Evolutionary conservation across 2,329 filamentous ascomycete species (phyloP), one percentile per base, ranked within the genome.

Genomic region (Mariannaea sp.): DNA sequence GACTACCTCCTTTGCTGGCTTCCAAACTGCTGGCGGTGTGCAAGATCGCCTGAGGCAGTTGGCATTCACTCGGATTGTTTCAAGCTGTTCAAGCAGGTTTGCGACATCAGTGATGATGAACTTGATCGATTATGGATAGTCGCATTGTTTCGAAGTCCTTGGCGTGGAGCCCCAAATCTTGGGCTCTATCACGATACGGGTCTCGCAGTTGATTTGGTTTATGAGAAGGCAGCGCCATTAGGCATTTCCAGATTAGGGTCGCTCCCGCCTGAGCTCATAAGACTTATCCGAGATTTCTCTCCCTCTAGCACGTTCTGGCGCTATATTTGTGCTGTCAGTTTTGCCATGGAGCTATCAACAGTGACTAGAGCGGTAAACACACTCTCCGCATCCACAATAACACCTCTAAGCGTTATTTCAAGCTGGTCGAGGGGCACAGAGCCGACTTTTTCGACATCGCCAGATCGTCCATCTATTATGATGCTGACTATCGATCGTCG

Each of bases 401-500:
- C 20, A 7, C 20, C 16, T 14, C 20, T 49, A 10, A 27, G 36
- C n/a, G 14, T 32, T 10, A 41, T 49, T 19, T 42, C 29, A 14
- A 10, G 9, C 2, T 49, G 46, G 46, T 27, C 19, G 22, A 20
- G 38, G 8, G 38, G 36, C 7, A 16, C 9, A 33, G 29, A 33
- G 3, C 26, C 12, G 3, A 27, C 4, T n/a, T 2, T 35, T 13
- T 27, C 7, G 5, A 22, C 8, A 5, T 32, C 19, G 13, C 12
- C 20, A 17, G 29, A 41, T 10, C 9, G n/a, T 5, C 29, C 22
- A 6, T 5, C 38, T 29, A 29, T 49, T 12, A 19, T 49, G 3
- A 43, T 38, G 6, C 16, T 56, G 16, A 32, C 32, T 1, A 40
- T 56, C 3, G 53, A 56, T 29, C 48, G 2, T 10, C 39, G 33